phyloP scores from a whole-genome alignment of 208 protist species.

The Plasmodiophora brassicae region DNA sequence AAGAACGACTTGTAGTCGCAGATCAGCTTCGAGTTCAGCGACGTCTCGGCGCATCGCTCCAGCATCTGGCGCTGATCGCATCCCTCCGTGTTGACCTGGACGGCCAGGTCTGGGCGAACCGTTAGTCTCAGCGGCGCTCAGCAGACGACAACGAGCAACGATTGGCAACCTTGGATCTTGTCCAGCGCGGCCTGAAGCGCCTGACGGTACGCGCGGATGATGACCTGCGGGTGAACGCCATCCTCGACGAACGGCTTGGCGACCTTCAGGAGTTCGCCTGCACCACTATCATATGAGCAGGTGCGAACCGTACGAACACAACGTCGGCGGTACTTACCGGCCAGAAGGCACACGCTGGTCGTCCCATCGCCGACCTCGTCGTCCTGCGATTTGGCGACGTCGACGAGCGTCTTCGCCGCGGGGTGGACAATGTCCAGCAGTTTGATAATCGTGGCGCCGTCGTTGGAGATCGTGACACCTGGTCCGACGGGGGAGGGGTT shows the following conservation, averaged over 20 bases:
- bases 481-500: too few species aligned
- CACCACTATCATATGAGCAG: too few species aligned
- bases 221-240: constrained; percentile 96
- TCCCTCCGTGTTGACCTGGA: constrained; percentile 69
- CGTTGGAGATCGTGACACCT: constrained; percentile 97
- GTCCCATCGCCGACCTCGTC: constrained; percentile 99
- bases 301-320: too few species aligned
- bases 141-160: too few species aligned
- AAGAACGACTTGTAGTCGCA: constrained; percentile 88
- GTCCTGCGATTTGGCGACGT: constrained; percentile 95
- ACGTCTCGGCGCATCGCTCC: constrained; percentile 90
- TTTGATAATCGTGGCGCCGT: constrained; percentile 99
- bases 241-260: constrained; percentile 97
- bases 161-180: too few species aligned
- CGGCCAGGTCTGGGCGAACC: constrained; percentile 80
- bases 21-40: constrained; percentile 99
- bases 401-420: constrained; percentile 94
- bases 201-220: constrained; percentile 87
- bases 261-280: constrained; percentile 94
- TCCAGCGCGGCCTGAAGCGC: constrained; percentile 48
- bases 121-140: too few species aligned
- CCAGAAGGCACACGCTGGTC: constrained; percentile 98
- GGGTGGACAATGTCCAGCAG: constrained; percentile 99
- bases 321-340: too few species aligned
- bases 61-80: constrained; percentile 61